These are phyloP conservation scores for Coemansia sp. DNA, from an alignment of 192 early-diverging fungal genomes.

Conservation along the genomic window DNA sequence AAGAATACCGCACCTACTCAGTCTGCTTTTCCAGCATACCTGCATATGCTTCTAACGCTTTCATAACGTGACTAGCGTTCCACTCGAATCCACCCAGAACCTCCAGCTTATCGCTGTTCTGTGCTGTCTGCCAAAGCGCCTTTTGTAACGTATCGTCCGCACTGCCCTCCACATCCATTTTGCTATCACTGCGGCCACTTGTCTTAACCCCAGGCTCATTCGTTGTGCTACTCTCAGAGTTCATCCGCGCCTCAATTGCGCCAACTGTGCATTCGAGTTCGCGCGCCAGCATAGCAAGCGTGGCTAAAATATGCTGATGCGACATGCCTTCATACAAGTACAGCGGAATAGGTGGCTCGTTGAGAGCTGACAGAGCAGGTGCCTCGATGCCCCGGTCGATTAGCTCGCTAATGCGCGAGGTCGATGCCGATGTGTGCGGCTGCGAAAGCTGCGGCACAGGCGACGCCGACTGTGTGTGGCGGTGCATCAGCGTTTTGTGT, in stretches of 20 bases:
- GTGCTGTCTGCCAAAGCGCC: constrained; percentile 33
- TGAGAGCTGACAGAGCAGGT: constrained; percentile 29
- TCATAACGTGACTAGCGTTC: constrained; percentile 36
- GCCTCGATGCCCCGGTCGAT: constrained; percentile 14
- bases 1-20: neutral
- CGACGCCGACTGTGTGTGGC: constrained; percentile 37
- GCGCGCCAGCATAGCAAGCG: constrained; percentile 44
- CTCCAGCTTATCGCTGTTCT: constrained; percentile 6
- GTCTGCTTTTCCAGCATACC: constrained; percentile 5
- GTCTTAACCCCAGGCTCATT: neutral
- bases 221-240: neutral
- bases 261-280: constrained; percentile 42
- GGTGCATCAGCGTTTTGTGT: constrained; percentile 16
- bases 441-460: constrained; percentile 3
- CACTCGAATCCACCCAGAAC: constrained; percentile 26
- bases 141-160: constrained; percentile 18
- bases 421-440: constrained; percentile 5
- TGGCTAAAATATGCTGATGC: constrained; percentile 32
- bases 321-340: constrained; percentile 49
- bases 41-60: constrained; percentile 33
- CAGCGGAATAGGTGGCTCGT: constrained; percentile 46
- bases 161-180: constrained; percentile 20
- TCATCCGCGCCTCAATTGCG: constrained; percentile 25
- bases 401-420: constrained; percentile 17
- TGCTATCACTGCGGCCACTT: constrained; percentile 31